These are phyloP conservation scores for Ceratobasidium sp. DNA, from an alignment of 1,284 basidiomycete species.

Conservation along the genomic window DNA sequence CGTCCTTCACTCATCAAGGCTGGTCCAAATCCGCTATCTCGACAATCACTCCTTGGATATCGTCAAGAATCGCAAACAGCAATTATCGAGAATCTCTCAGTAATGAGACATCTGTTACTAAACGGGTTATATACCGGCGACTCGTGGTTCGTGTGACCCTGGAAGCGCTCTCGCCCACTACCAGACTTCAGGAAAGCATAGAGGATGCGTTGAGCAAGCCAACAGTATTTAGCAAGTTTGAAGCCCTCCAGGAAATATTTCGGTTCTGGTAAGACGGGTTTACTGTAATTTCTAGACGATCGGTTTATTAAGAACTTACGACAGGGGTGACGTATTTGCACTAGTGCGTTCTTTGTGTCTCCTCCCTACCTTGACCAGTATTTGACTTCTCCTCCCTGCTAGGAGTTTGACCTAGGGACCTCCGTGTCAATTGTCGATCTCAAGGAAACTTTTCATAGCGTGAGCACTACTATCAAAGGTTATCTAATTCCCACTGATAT, in stretches of 20 bases:
- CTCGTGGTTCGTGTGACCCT: not conserved
- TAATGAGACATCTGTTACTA: not conserved
- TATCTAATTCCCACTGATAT: not conserved
- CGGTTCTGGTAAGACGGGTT: constrained; percentile 10
- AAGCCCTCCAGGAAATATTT: constrained; percentile 5
- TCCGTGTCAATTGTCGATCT: not conserved
- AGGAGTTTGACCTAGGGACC: constrained; percentile 18
- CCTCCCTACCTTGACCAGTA: not conserved
- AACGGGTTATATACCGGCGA: not conserved
- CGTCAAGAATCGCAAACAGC: constrained; percentile 20
- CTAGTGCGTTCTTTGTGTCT: not conserved
- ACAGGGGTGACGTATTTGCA: constrained; percentile 33
- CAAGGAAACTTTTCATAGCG: not conserved
- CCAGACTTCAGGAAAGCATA: not conserved
- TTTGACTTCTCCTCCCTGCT: not conserved
- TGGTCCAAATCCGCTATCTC: constrained; percentile 18
- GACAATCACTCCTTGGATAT: constrained; percentile 5
- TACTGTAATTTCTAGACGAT: not conserved
- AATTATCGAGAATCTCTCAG: not conserved
- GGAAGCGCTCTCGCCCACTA: not conserved
- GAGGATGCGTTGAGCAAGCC: not conserved
- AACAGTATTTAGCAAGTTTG: not conserved
- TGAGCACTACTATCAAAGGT: not conserved
- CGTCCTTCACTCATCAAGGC: constrained; percentile 30
- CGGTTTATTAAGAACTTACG: not conserved